Base-by-base conservation (phyloP, 2,329 filamentous ascomycete species). In the Colletotrichum camelliae region DNA sequence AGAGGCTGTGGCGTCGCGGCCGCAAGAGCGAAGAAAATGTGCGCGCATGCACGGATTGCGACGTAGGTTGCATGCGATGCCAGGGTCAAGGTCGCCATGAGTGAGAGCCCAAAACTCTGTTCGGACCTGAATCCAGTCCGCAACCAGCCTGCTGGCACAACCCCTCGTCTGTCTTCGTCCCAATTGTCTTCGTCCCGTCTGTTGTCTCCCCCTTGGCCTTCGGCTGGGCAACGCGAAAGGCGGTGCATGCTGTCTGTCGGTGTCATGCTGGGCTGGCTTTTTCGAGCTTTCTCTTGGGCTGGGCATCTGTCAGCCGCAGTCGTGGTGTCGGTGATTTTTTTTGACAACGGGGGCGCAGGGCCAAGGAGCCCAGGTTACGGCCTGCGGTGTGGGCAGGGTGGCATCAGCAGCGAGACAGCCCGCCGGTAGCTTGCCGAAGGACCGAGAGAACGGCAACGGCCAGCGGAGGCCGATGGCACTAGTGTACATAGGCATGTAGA, bases 281-380 rank as follows among this genome's bases (percentile, higher is more conserved):
- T 31, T 33, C 15, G 29, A 60, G 29, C 27, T 60, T 18, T 27
- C 24, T 31, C 16, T 33, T 58, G 48, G 52, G 66, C 66, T 66
- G 27, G 66, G 43, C 43, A 48, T 21, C 15, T 39, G 48, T 75
- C 72, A 67, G 69, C 43, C 69, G 72, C 62, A 67, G 55, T 37
- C 43, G 9, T 18, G 57, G 37, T 48, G 69, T 64, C 72, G 72
- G 69, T 55, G 62, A 57, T 58, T 75, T 58, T 75, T 75, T 62
- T 72, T 52, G 55, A 66, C 24, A 61, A 64, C 67, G 67, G 69
- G 39, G 61, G 62, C 31, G 68, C 62, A 67, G 57, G 35, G 72
- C 62, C 72, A 75, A 67, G 57, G 31, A 60, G 68, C 21, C 52
- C 61, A 18, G 67, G 60, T 55, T 70, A 13, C 58, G 61, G 61